A percentile compares a stretch with the other conserved stretches of the same genome.
Evolutionary conservation across 2,329 filamentous ascomycete species (phyloP).

Genomic region (Raffaelea ambrosiae): DNA sequence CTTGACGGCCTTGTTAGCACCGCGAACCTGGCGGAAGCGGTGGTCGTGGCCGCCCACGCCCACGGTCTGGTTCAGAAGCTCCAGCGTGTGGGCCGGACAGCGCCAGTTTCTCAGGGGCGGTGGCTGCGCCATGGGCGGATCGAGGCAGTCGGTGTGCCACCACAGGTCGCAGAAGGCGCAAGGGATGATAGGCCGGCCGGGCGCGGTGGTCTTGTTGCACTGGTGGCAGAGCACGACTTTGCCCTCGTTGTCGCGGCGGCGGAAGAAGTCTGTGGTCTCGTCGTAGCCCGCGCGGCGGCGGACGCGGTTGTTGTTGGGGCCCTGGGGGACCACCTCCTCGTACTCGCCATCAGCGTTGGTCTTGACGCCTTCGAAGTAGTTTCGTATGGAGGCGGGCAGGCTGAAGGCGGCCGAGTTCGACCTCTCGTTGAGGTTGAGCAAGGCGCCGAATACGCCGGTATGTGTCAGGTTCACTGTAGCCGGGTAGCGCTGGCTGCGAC

Average conservation of each 20-base stretch:
- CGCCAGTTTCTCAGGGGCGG: conserved; percentile 73
- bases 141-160: conserved; percentile 90
- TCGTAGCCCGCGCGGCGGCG: conserved; percentile 42
- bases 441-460: conserved; percentile 50
- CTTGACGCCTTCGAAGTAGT: conserved; percentile 71
- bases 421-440: conserved; percentile 57
- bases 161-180: conserved; percentile 75
- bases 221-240: conserved; percentile 68
- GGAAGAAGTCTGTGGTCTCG: conserved; percentile 58
- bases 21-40: conserved; percentile 52
- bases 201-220: conserved; percentile 59
- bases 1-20: conserved; percentile 35
- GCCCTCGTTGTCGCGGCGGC: conserved; percentile 61
- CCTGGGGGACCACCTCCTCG: conserved; percentile 49
- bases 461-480: conserved; percentile 32
- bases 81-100: conserved; percentile 80
- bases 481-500: conserved; percentile 43
- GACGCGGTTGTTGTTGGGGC: conserved; percentile 11
- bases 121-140: conserved; percentile 72
- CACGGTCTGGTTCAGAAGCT: conserved; percentile 53
- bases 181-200: conserved; percentile 66
- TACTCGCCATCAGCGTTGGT: conserved; percentile 74
- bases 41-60: conserved; percentile 49
- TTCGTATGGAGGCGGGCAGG: conserved; percentile 62
- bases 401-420: conserved; percentile 65